These are phyloP conservation scores for Pascua guehoae DNA, from an alignment of 1,284 basidiomycete species.

Conservation along the genomic window DNA sequence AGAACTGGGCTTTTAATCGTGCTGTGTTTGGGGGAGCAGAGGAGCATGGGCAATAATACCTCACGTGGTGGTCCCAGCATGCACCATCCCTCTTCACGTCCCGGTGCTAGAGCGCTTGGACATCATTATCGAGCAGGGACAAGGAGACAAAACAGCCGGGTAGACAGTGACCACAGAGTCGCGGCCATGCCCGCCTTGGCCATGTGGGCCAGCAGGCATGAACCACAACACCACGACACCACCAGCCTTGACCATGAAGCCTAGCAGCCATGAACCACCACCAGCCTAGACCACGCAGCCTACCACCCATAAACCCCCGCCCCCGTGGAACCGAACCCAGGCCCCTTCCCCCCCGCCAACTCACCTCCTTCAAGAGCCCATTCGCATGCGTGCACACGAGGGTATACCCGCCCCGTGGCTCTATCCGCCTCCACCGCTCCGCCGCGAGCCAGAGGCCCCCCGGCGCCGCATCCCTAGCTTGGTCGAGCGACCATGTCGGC, in stretches of 20 bases:
- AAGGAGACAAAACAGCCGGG: too few species aligned
- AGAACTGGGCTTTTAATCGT: too few species aligned
- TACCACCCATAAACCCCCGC: too few species aligned
- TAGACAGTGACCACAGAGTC: too few species aligned
- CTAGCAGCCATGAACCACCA: conserved; percentile 46
- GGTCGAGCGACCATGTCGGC: conserved; percentile 6
- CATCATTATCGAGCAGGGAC: background rate
- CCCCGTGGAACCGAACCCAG: too few species aligned
- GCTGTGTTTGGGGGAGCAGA: too few species aligned
- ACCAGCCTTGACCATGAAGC: too few species aligned
- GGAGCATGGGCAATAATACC: too few species aligned
- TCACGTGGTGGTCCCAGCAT: too few species aligned
- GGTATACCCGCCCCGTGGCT: conserved; percentile 7
- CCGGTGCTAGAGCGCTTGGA: conserved; percentile 49
- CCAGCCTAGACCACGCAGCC: background rate
- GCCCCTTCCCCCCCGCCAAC: conserved; percentile 25
- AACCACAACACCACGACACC: too few species aligned
- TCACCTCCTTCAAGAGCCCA: conserved; percentile 55
- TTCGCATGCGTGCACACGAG: conserved; percentile 18
- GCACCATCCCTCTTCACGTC: background rate
- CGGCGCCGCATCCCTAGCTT: conserved; percentile 27
- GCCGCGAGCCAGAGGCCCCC: conserved; percentile 19
- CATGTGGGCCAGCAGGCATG: too few species aligned
- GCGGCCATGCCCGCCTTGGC: too few species aligned
- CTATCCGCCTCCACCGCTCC: conserved; percentile 11